Evolutionary conservation across 306 rosid genomes (phyloP), one percentile per base, ranked within the genome.

Genomic region (Prunus padus): DNA sequence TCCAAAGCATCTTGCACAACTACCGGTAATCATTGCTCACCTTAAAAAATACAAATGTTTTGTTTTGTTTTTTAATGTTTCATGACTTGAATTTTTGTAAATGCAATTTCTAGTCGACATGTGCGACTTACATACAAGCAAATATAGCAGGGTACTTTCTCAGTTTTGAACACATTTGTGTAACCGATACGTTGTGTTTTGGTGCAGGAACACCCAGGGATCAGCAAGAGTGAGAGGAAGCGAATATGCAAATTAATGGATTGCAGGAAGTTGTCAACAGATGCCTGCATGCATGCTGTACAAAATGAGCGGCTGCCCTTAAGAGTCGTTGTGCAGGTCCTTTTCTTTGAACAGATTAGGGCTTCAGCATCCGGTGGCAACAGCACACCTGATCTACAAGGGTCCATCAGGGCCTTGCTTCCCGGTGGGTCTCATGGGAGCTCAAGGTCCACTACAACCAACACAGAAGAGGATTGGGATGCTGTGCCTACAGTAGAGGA

Each of bases 271-370:
- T 76, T 95, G 68, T 92, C 98, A 8, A 85, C 86, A 55, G 97
- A 90, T 30, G 98, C 97, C 18, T 90, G 98, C 88, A 87, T 90
- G 90, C 98, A 92, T 22, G 98, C 97, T 0, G 88, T 92, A 66
- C 98, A 95, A 87, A 95, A 92, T 31, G 97, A 95, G 87, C 84
- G 97, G 75, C 96, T 95, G 54, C 98, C 98, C 1, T 66, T 95
- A 69, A 90, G 97, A 4, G 91, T 89, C 0, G 91, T 90, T 0
- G 98, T 92, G 74, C 98, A 92, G 85, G 92, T 95, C 61, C 98
- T 95, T 67, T 95, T 90, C 86, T 95, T 95, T 54, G 98, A 95
- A 77, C 97, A 92, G 83, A 68, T 90, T 76, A 85, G 97, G 82
- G 87, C 87, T 40, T 56, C 98, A 40, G 23, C 93, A 12, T 72